These are phyloP conservation scores for Neonectria ditissima DNA, from an alignment of 2,329 filamentous ascomycete species.

Conservation along the genomic window DNA sequence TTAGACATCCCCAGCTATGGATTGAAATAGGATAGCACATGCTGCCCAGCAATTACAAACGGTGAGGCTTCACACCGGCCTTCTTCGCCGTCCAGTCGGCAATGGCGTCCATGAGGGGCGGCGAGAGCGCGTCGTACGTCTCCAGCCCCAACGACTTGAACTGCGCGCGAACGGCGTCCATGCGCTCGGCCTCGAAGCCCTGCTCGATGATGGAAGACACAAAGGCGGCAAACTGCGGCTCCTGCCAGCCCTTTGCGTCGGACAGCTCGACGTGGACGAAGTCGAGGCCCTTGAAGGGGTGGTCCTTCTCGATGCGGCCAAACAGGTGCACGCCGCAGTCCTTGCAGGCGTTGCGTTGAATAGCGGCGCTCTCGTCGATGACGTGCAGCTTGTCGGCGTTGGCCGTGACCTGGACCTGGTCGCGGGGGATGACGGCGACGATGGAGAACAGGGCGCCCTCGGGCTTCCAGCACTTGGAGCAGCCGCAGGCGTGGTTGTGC, in stretches of 20 bases:
- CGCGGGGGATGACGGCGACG: slow-evolving; percentile 69
- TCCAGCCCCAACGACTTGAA: slow-evolving; percentile 68
- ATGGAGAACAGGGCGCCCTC: slow-evolving; percentile 72
- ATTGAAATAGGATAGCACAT: neutral
- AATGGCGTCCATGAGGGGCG: slow-evolving; percentile 72
- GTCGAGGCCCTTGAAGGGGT: slow-evolving; percentile 76
- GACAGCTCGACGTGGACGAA: slow-evolving; percentile 75
- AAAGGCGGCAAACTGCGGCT: slow-evolving; percentile 77
- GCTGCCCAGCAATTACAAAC: slow-evolving; percentile 8
- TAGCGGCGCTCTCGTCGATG: slow-evolving; percentile 67
- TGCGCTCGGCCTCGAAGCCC: slow-evolving; percentile 67
- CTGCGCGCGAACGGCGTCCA: slow-evolving; percentile 65
- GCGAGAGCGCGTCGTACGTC: slow-evolving; percentile 72
- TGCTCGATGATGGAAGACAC: slow-evolving; percentile 77
- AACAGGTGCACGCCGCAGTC: slow-evolving; percentile 72
- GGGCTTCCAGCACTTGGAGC: slow-evolving; percentile 80
- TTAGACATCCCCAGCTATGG: slow-evolving; percentile 3
- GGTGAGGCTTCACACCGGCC: slow-evolving; percentile 34
- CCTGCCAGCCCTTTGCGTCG: slow-evolving; percentile 73
- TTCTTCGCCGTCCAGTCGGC: slow-evolving; percentile 67
- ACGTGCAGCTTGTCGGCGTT: slow-evolving; percentile 68
- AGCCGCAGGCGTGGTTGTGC: slow-evolving; percentile 79
- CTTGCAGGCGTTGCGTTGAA: slow-evolving; percentile 71
- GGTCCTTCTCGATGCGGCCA: slow-evolving; percentile 73
- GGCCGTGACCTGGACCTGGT: slow-evolving; percentile 67